Conservation (phyloP, 179 eudicot genomes). For the Beta lomatogona region DNA sequence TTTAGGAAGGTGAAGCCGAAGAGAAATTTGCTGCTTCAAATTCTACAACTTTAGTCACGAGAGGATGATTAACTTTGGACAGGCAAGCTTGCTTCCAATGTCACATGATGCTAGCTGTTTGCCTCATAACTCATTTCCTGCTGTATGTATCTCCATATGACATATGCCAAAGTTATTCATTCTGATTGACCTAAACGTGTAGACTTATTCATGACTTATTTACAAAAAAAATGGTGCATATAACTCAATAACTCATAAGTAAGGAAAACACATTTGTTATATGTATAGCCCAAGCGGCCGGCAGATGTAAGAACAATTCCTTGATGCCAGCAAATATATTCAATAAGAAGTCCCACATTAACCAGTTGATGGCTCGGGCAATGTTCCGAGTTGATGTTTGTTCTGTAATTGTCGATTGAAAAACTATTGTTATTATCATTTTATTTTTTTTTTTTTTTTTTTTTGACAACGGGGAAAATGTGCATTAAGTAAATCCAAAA, state of each 20-base stretch:
- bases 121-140: neutral
- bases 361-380: too few relatives aligned
- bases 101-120: conserved; percentile 19
- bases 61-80: conserved; percentile 17
- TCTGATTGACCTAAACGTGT: neutral
- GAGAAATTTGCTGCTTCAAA: neutral
- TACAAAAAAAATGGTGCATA: neutral
- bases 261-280: too few relatives aligned
- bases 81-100: neutral
- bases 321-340: too few relatives aligned
- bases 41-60: conserved; percentile 24
- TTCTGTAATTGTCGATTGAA: too few relatives aligned
- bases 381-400: too few relatives aligned
- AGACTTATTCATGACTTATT: neutral
- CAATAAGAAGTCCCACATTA: too few relatives aligned
- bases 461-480: too few relatives aligned
- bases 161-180: neutral
- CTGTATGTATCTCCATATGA: neutral
- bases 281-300: too few relatives aligned
- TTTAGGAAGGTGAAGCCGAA: neutral
- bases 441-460: too few relatives aligned
- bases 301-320: neutral
- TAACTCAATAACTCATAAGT: too few relatives aligned
- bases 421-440: too few relatives aligned
- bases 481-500: too few relatives aligned